Evolutionary conservation across 148 eudicot species (phyloP), one percentile per base, ranked within the genome.

Genomic region (Cornus kousa): DNA sequence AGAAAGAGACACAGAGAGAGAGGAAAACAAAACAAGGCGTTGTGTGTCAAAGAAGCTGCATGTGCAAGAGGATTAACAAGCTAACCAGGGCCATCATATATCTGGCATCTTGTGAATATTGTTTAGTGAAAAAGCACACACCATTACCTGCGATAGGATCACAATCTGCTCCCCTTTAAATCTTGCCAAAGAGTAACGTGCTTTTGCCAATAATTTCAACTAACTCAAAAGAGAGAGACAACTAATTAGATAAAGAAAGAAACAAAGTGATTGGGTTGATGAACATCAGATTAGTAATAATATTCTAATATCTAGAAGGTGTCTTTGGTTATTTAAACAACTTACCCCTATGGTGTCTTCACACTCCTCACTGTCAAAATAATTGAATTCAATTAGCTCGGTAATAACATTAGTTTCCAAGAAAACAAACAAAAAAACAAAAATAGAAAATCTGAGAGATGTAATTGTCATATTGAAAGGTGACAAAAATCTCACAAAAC

Each of bases 311-410:
- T 24, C 64, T 13, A 55, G 1, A 50, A 14, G 55, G 20, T 22
- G 16, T 50, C 68, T 20, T 62, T 43, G 55, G 48, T 69, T 78
- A 60, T 6, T 69, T 70, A 65, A 46, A 62, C 28, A 75, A 84
- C 90, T 87, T 84, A 95, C 98, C 88, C 98, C 98, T 69, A 95
- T 83, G 77, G 86, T 84, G 79, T 93, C 98, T 88, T 95, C 97
- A 81, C 95, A 95, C 82, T 93, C 98, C 87, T 91, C 97, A 73
- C 98, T 93, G 90, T 40, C 79, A 67, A 72, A 72, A 23, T 57
- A 74, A 23, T 67, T 22, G 9, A 74, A 75, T 43, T 40, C 73
- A 20, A 71, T 82, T 48, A 81, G 73, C 70, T 76, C 70, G 40
- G 53, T 35, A 55, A 32, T 40, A 64, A 60, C 62, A 72, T 53